These are phyloP conservation scores for Aegilops umbellulata DNA, from an alignment of 176 grass and related monocot species.

Conservation along the genomic window DNA sequence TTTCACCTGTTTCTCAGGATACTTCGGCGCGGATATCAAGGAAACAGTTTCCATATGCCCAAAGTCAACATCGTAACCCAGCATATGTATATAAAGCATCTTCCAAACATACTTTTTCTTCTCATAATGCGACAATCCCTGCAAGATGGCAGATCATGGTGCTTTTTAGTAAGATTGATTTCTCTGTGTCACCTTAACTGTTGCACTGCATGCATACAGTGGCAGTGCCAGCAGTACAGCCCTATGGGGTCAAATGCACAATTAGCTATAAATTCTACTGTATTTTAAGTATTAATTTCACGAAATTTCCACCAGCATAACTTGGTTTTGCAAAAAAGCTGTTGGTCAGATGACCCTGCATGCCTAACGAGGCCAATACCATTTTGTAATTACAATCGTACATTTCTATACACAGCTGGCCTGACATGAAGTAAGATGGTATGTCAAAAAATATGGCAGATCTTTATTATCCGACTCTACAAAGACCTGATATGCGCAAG, in stretches of 20 bases:
- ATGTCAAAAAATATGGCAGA: background rate
- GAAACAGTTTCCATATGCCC: slow-evolving; percentile 95
- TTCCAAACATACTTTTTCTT: slow-evolving; percentile 99
- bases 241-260: too few relatives aligned
- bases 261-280: too few relatives aligned
- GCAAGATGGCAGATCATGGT: slow-evolving; percentile 39
- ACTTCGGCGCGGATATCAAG: slow-evolving; percentile 98
- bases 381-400: too few relatives aligned
- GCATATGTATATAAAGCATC: slow-evolving; percentile 99
- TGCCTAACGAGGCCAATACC: too few relatives aligned
- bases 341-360: too few relatives aligned
- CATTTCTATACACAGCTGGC: too few relatives aligned
- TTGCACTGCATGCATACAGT: too few relatives aligned
- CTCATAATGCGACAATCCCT: slow-evolving; percentile 90
- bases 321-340: background rate
- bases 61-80: slow-evolving; percentile 99
- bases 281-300: too few relatives aligned
- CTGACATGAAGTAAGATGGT: background rate
- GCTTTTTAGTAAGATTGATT: slow-evolving; percentile 18
- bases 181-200: background rate
- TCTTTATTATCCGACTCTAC: background rate
- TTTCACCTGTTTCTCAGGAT: slow-evolving; percentile 98
- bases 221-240: too few relatives aligned
- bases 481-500: background rate
- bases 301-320: too few relatives aligned